Evolutionary conservation across 305 asterid species (phyloP), one percentile per base, ranked within the genome.

Genomic region (Plantago rigida): DNA sequence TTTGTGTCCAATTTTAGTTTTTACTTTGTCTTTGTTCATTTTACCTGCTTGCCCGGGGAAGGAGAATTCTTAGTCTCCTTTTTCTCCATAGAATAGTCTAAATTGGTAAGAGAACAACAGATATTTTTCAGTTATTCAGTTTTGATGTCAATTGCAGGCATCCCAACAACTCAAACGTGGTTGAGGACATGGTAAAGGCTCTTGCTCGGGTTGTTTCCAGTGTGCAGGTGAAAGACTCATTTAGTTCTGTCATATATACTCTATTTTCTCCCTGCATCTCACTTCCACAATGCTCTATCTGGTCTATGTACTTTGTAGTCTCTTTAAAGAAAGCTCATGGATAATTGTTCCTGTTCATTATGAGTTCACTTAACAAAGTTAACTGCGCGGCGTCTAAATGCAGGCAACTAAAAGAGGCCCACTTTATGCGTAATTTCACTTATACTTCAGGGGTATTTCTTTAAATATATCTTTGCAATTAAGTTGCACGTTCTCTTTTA

Each of bases 141-240:
- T 69, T 65, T 45, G 14, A 56, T 80, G 56, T 69, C 52, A 41
- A 53, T 75, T 68, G 69, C 83, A 92, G 98, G 89, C 72, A 88
- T 75, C 95, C 95, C 26, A 86, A 85, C 72, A 92, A 92, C 83
- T 84, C 98, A 71, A 88, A 86, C 78, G 81, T 92, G 60, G 93
- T 88, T 61, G 94, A 84, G 79, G 90, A 81, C 74, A 84, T 84
- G 86, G 95, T 92, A 52, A 88, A 88, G 77, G 85, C 96, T 68
- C 94, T 92, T 76, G 96, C 96, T 70, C 88, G 93, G 64, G 92
- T 92, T 61, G 95, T 92, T 76, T 83, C 89, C 60, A 84, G 77
- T 65, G 94, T 86, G 62, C 95, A 88, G 94, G 98, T 92, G 56
- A 55, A 74, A 26, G 54, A 52, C 69, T 73, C 22, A 47, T 66